Conservation (phyloP, 495 filamentous ascomycete species). For the Tirmania nivea region DNA sequence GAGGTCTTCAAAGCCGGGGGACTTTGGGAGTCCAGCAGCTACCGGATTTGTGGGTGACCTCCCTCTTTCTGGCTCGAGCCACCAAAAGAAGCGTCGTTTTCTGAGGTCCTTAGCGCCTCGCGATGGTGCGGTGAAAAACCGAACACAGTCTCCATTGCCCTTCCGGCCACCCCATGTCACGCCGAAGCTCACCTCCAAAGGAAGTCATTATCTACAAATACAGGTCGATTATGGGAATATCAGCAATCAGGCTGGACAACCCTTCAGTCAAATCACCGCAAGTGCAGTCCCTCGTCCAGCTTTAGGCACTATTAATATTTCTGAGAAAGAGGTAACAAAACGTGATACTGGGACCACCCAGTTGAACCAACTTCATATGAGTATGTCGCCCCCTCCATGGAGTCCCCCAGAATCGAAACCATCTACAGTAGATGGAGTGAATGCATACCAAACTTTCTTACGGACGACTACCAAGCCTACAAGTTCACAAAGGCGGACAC, state of each 20-base stretch:
- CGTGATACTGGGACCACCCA: too few relatives aligned
- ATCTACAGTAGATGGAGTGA: too few relatives aligned
- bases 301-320: too few relatives aligned
- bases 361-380: too few relatives aligned
- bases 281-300: background rate
- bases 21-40: slow-evolving; percentile 7
- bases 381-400: too few relatives aligned
- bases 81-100: slow-evolving; percentile 10
- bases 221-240: slow-evolving; percentile 13
- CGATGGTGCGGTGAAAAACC: slow-evolving; percentile 5
- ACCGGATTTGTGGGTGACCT: background rate
- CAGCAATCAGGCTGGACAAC: slow-evolving; percentile 1
- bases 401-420: too few relatives aligned
- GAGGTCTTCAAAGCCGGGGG: slow-evolving; percentile 10
- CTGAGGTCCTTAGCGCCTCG: slow-evolving; percentile 4
- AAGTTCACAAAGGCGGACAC: too few relatives aligned
- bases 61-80: background rate
- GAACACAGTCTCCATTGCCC: background rate
- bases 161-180: slow-evolving; percentile 3
- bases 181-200: slow-evolving; percentile 13
- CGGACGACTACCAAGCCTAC: too few relatives aligned
- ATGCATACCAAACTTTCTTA: too few relatives aligned
- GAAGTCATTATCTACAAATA: slow-evolving; percentile 17
- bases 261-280: slow-evolving; percentile 7
- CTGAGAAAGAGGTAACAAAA: too few relatives aligned